These are phyloP conservation scores for Cicer arietinum DNA, from an alignment of 306 rosid genomes.

Conservation along the genomic window DNA sequence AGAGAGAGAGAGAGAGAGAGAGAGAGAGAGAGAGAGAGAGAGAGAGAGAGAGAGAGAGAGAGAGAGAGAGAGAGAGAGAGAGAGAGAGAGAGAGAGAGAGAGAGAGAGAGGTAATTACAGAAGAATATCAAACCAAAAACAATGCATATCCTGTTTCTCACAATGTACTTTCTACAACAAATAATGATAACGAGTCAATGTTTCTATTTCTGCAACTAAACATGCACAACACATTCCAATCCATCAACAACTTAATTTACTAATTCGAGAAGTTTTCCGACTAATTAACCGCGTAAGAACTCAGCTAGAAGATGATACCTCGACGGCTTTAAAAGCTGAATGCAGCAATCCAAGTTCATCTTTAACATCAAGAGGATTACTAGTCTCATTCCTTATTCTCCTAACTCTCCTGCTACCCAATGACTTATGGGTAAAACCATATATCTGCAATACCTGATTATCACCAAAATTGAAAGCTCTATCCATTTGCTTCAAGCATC, in stretches of 20 bases:
- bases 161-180: background rate
- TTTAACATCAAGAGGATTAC: slow-evolving; percentile 68
- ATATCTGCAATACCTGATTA: slow-evolving; percentile 83
- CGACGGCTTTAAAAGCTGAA: slow-evolving; percentile 69
- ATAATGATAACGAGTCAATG: slow-evolving; percentile 27
- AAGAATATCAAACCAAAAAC: slow-evolving; percentile 23
- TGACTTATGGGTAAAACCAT: slow-evolving; percentile 77
- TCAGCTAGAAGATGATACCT: slow-evolving; percentile 54
- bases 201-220: slow-evolving; percentile 47
- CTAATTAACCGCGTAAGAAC: background rate
- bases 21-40: slow-evolving; percentile 20
- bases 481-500: slow-evolving; percentile 90
- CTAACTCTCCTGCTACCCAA: slow-evolving; percentile 67
- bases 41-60: slow-evolving; percentile 20
- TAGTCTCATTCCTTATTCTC: slow-evolving; percentile 74
- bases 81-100: slow-evolving; percentile 8
- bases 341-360: slow-evolving; percentile 87
- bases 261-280: no score
- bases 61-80: slow-evolving; percentile 19
- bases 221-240: slow-evolving; percentile 13
- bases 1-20: slow-evolving; percentile 20
- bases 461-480: slow-evolving; percentile 88
- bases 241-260: background rate
- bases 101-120: slow-evolving; percentile 24
- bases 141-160: slow-evolving; percentile 21